Conservation (phyloP, 306 rosid species). For the Senna tora region DNA sequence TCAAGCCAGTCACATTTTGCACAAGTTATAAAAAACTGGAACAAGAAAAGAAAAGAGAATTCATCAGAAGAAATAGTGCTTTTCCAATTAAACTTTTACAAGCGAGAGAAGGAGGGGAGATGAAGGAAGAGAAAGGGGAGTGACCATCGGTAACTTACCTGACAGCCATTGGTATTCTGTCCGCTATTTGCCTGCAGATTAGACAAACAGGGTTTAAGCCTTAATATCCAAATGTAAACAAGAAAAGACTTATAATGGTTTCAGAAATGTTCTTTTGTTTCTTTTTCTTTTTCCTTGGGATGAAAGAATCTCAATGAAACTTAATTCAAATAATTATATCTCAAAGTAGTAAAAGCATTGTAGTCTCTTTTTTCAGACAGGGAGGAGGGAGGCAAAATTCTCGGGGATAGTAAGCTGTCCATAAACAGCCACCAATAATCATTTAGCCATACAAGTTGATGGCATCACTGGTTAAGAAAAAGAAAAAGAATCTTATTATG, state of each 20-base stretch:
- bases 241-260: neutral
- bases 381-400: neutral
- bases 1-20: constrained; percentile 99
- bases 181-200: constrained; percentile 94
- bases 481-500: constrained; percentile 26
- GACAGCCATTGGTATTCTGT: constrained; percentile 82
- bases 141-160: constrained; percentile 54
- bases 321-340: neutral
- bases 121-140: constrained; percentile 25
- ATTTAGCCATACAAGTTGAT: constrained; percentile 17
- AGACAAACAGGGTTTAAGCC: neutral
- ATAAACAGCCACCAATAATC: constrained; percentile 1
- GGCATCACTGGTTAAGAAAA: constrained; percentile 9
- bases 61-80: constrained; percentile 35
- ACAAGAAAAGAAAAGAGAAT: constrained; percentile 26
- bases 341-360: neutral
- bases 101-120: neutral
- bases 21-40: constrained; percentile 91
- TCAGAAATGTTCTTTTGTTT: neutral
- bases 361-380: neutral
- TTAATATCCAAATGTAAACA: constrained; percentile 19
- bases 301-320: neutral
- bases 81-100: constrained; percentile 9
- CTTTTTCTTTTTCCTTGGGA: neutral
- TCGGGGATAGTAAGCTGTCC: neutral